phyloP scores from a whole-genome alignment of 805 yeast genomes.

The Lachancea waltii region DNA sequence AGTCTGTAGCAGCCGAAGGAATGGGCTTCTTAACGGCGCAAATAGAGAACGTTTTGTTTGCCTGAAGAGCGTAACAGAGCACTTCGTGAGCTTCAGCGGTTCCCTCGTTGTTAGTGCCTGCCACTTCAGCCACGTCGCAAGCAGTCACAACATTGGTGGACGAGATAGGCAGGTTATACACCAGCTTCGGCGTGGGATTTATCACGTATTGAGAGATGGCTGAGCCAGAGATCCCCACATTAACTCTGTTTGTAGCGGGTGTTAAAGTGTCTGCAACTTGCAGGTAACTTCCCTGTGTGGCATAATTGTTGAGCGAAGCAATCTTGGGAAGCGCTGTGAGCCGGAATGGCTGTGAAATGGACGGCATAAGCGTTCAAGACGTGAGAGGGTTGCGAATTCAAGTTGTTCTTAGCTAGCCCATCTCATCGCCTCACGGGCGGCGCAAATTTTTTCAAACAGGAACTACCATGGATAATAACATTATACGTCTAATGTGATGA shows the following conservation, averaged over 20 bases:
- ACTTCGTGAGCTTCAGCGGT: slow-evolving; percentile 17
- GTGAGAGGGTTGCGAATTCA: too few relatives aligned
- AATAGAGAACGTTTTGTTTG: slow-evolving; percentile 19
- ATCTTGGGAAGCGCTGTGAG: slow-evolving; percentile 31
- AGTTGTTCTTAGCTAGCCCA: too few relatives aligned
- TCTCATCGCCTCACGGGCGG: slow-evolving; percentile 1
- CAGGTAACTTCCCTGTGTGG: slow-evolving; percentile 19
- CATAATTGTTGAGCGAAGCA: slow-evolving; percentile 22
- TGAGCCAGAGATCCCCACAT: slow-evolving; percentile 32
- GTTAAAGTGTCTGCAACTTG: slow-evolving; percentile 24
- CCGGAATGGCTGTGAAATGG: slow-evolving; percentile 33
- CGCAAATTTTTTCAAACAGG: slow-evolving; percentile 4
- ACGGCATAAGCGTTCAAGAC: too few relatives aligned
- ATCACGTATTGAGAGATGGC: slow-evolving; percentile 31
- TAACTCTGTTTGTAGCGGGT: slow-evolving; percentile 25
- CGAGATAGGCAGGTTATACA: slow-evolving; percentile 29
- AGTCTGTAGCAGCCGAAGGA: slow-evolving; percentile 12
- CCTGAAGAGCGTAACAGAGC: slow-evolving; percentile 23
- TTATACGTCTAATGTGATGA: background rate
- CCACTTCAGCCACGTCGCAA: slow-evolving; percentile 20
- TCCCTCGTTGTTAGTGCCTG: slow-evolving; percentile 9
- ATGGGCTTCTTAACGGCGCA: slow-evolving; percentile 14
- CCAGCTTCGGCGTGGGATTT: slow-evolving; percentile 33
- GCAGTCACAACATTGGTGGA: slow-evolving; percentile 32
- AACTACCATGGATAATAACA: background rate